Evolutionary conservation across 208 protist species (phyloP).

Genomic region (Trypanosoma boissoni): DNA sequence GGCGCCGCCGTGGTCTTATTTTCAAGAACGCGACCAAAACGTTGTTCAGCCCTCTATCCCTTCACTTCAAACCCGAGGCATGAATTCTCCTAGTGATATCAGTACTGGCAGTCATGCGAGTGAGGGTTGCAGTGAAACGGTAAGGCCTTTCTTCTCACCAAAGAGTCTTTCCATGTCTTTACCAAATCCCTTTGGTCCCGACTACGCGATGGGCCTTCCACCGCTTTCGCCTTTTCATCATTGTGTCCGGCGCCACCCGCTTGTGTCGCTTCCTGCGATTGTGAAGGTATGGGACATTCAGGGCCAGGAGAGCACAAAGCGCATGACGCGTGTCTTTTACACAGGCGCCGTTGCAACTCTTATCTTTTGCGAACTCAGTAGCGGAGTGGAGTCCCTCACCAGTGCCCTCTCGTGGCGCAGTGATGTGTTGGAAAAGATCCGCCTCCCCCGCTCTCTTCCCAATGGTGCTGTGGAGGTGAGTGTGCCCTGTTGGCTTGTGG

Average conservation of each 20-base stretch:
- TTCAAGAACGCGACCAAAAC: neutral
- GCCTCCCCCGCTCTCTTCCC: neutral
- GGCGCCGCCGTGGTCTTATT: neutral
- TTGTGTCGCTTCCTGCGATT: neutral
- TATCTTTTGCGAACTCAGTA: constrained; percentile 12
- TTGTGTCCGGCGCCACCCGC: too few relatives aligned
- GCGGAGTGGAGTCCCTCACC: constrained; percentile 5
- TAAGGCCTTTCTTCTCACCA: too few relatives aligned
- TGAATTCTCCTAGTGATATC: too few relatives aligned
- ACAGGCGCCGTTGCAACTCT: constrained; percentile 10
- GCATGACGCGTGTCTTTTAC: constrained; percentile 17
- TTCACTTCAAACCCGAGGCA: too few relatives aligned
- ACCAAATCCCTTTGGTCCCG: constrained; percentile 2
- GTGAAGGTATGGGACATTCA: constrained; percentile 20
- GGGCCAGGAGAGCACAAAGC: constrained; percentile 16
- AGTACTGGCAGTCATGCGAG: too few relatives aligned
- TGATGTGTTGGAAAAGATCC: constrained; percentile 8
- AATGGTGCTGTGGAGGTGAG: neutral
- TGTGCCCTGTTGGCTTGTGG: constrained; percentile 11
- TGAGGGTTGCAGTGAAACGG: too few relatives aligned
- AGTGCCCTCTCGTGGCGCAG: constrained; percentile 12
- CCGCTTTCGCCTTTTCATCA: constrained; percentile 2
- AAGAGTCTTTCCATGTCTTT: neutral
- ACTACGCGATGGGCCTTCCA: neutral
- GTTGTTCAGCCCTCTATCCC: too few relatives aligned